Evolutionary conservation across 192 early-diverging fungal species (phyloP).

Genomic region (Paraglomus occultum): DNA sequence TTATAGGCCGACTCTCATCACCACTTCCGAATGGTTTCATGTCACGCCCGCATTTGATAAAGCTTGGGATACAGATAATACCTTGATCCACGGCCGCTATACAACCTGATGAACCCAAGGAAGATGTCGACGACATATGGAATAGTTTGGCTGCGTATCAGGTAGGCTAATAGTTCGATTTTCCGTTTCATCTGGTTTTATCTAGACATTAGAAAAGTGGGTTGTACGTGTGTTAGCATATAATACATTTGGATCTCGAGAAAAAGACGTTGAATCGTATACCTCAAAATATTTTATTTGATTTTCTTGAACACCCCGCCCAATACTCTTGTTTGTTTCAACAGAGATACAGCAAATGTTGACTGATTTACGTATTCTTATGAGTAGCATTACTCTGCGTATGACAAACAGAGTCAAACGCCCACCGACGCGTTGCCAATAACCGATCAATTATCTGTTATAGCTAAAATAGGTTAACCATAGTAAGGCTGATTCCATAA

Average conservation of each 20-base stretch:
- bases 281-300: constrained; percentile 5
- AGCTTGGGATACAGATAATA: neutral
- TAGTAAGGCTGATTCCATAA: too few relatives aligned
- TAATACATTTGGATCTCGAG: too few relatives aligned
- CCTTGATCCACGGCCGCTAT: neutral
- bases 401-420: too few relatives aligned
- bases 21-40: too few relatives aligned
- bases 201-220: neutral
- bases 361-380: neutral
- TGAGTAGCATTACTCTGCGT: too few relatives aligned
- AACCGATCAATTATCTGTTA: too few relatives aligned
- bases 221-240: too few relatives aligned
- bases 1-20: too few relatives aligned
- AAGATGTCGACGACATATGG: neutral
- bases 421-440: too few relatives aligned
- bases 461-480: too few relatives aligned
- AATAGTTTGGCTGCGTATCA: neutral
- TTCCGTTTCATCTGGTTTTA: constrained; percentile 26
- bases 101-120: too few relatives aligned
- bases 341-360: constrained; percentile 7
- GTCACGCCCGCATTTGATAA: neutral
- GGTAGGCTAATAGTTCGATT: neutral
- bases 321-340: constrained; percentile 10
- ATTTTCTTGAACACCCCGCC: constrained; percentile 14
- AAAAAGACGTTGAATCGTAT: too few relatives aligned